Base-by-base conservation (phyloP, 2,329 filamentous ascomycete genomes). In the Fusarium liriodendri region DNA sequence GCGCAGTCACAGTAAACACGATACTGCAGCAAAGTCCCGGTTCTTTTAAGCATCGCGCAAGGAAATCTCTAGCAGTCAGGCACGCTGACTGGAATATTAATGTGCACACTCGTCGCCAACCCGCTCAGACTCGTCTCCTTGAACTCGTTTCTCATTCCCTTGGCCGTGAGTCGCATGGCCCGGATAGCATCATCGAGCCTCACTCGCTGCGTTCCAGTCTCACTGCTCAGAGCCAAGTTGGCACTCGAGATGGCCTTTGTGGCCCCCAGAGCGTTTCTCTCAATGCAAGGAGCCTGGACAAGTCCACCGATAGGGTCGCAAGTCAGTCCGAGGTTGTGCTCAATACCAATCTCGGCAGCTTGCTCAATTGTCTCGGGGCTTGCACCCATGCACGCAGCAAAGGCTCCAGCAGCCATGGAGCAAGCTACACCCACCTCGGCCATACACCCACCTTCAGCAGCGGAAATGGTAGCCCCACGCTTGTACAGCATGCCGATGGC, bases 401-500 rank as follows among this genome's bases (percentile, higher is more conserved):
- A 88, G 0, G 85, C 86, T 1, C 84, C 86, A 0, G 86, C 86
- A 0, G 86, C 86, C 86, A 88, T 88, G 27, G 85, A 86, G 71
- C 86, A 88, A 4, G 86, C 86, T 1, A 88, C 86, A 29, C 86
- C 86, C 1, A 88, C 86, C 71, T 88, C 86, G n/a, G 86, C 86
- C 86, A 88, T 88, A 78, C 86, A 88, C 0, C 86, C 86, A 42
- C 86, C 86, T 71, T 88, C 86, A 2, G 86, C 86, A 0, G 86
- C 86, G 0, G 85, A 87, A 69, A 88, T 88, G 22, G 85, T 87
- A 0, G 86, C 86, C 5, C 86, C 86, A 20, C 86, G 85, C 80
- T 88, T 88, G 80, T 87, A 88, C 25, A 88, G 81, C 86, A 88
- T 88, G 54, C 86, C 86, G 25, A 88, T 86, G 7, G 86, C 86